phyloP scores from a whole-genome alignment of 768 basidiomycete genomes.

The Psilocybe azurescens region DNA sequence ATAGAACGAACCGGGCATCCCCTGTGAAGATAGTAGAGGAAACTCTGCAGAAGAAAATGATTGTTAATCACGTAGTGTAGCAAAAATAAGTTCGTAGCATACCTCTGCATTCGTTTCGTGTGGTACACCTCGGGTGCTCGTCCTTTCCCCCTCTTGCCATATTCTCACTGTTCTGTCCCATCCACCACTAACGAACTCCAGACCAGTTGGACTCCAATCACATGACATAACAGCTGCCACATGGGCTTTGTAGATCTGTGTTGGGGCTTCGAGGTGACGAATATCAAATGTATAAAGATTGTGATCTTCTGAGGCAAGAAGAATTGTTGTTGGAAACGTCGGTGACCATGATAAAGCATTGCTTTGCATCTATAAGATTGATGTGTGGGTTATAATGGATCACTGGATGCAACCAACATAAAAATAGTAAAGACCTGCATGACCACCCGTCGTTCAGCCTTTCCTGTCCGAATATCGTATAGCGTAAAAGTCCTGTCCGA shows the following conservation, averaged over 20 bases:
- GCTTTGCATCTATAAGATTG: slow-evolving; percentile 70
- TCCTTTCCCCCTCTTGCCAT: slow-evolving; percentile 89
- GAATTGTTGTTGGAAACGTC: slow-evolving; percentile 87
- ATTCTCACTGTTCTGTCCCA: slow-evolving; percentile 96
- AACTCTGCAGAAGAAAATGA: slow-evolving; percentile 55
- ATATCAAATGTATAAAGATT: slow-evolving; percentile 99
- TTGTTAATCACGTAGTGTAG: neutral
- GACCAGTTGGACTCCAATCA: slow-evolving; percentile 96
- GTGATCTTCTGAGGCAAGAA: slow-evolving; percentile 98
- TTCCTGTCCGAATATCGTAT: slow-evolving; percentile 96
- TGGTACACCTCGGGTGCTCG: slow-evolving; percentile 91
- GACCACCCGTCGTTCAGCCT: slow-evolving; percentile 88
- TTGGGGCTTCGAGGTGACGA: slow-evolving; percentile 78
- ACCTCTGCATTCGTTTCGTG: slow-evolving; percentile 99
- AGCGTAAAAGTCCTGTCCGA: slow-evolving; percentile 95
- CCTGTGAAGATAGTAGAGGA: slow-evolving; percentile 87
- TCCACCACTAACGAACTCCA: slow-evolving; percentile 94
- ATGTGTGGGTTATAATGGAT: neutral
- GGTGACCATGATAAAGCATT: slow-evolving; percentile 96
- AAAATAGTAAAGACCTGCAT: slow-evolving; percentile 73
- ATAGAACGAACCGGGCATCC: slow-evolving; percentile 89
- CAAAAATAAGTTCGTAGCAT: slow-evolving; percentile 14
- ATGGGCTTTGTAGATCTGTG: slow-evolving; percentile 96
- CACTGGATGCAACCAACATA: neutral
- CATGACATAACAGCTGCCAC: slow-evolving; percentile 96